Conservation (phyloP, 2,329 filamentous ascomycete species). For the Hypoxylon sp. region DNA sequence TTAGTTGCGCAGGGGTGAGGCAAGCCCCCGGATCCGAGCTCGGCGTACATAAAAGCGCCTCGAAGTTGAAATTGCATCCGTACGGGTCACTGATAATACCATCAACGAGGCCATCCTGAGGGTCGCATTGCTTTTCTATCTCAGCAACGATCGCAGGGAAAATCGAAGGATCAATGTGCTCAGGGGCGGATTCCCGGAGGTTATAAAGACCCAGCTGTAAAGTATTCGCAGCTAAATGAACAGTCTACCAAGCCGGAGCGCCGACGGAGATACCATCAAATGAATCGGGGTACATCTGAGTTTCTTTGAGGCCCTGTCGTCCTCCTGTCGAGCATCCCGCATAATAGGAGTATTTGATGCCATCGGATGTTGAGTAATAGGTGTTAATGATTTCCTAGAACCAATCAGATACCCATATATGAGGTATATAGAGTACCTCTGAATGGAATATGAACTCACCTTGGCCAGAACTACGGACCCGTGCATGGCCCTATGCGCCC, state of each 20-base stretch:
- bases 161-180: slow-evolving; percentile 59
- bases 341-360: slow-evolving; percentile 66
- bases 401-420: slow-evolving; percentile 7
- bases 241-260: slow-evolving; percentile 65
- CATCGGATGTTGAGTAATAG: slow-evolving; percentile 61
- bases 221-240: slow-evolving; percentile 57
- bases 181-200: slow-evolving; percentile 57
- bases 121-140: slow-evolving; percentile 61
- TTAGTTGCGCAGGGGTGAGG: slow-evolving; percentile 59
- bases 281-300: slow-evolving; percentile 67
- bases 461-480: slow-evolving; percentile 65
- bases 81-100: slow-evolving; percentile 60
- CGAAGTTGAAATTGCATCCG: slow-evolving; percentile 58
- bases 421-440: not conserved
- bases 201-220: slow-evolving; percentile 62
- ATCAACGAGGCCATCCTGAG: slow-evolving; percentile 60
- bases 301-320: slow-evolving; percentile 69
- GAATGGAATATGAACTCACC: slow-evolving; percentile 14
- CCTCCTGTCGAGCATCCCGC: slow-evolving; percentile 73
- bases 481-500: slow-evolving; percentile 62
- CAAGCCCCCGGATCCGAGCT: slow-evolving; percentile 51
- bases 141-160: slow-evolving; percentile 60
- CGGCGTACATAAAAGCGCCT: slow-evolving; percentile 56
- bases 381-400: slow-evolving; percentile 60
- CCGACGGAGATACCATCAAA: slow-evolving; percentile 72